phyloP scores from a whole-genome alignment of 352 stramenopile genomes.

The Phytophthora podocarpi region DNA sequence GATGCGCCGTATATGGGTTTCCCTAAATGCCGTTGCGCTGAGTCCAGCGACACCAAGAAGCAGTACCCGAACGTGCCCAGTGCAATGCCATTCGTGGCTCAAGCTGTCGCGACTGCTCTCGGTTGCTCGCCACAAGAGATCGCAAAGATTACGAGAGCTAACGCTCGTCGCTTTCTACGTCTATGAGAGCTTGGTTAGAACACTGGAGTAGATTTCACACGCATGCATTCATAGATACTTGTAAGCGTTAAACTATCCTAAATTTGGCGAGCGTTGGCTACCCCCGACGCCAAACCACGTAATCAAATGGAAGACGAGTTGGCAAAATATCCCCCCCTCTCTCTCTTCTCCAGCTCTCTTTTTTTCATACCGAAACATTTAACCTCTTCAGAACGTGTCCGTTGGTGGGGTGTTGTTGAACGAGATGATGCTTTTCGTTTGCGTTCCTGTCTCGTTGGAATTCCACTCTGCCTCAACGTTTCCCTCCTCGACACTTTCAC shows the following conservation, averaged over 20 bases:
- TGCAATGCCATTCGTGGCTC: conserved; percentile 60
- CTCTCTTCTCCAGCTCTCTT: not conserved
- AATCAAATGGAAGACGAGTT: too few species aligned
- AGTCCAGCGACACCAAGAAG: conserved; percentile 50
- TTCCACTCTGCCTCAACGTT: conserved; percentile 13
- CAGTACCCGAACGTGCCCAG: conserved; percentile 85
- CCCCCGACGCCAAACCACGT: conserved; percentile 1
- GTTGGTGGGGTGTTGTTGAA: conserved; percentile 57
- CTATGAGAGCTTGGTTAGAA: conserved; percentile 32
- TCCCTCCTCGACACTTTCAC: conserved; percentile 53
- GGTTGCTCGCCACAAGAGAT: conserved; percentile 55
- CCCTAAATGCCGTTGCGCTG: conserved; percentile 56
- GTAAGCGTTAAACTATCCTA: conserved; percentile 28
- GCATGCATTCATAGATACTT: conserved; percentile 28
- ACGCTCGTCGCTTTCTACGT: conserved; percentile 74
- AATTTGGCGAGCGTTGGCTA: conserved; percentile 11
- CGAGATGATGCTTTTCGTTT: conserved; percentile 62
- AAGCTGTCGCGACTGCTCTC: conserved; percentile 59
- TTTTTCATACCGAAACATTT: conserved; percentile 18
- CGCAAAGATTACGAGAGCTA: conserved; percentile 60
- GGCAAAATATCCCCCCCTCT: too few species aligned
- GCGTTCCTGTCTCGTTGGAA: not conserved
- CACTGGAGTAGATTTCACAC: not conserved
- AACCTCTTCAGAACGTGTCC: conserved; percentile 10
- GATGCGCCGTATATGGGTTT: conserved; percentile 94